Percentiles rank a stretch among this genome's conserved stretches.
Conservation (phyloP, 2,329 filamentous ascomycete genomes). For the Phoma sp. region DNA sequence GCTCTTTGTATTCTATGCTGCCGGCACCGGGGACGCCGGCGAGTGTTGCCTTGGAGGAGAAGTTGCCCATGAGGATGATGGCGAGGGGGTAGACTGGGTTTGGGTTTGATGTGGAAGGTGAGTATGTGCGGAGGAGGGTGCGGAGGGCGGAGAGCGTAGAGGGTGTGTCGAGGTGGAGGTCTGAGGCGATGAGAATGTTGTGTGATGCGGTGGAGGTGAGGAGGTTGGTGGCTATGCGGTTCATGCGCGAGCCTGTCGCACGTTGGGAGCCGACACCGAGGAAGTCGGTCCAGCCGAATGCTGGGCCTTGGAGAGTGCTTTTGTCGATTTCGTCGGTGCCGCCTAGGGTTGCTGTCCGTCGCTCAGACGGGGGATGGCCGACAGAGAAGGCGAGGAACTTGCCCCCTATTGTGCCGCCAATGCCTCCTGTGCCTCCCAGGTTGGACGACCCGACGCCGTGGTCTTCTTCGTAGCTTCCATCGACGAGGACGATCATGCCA, state of each 20-base stretch:
- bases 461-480: constrained; percentile 96
- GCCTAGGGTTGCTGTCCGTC: constrained; percentile 79
- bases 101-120: constrained; percentile 60
- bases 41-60: constrained; percentile 67
- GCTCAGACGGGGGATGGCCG: constrained; percentile 89
- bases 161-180: constrained; percentile 85
- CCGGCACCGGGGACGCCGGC: constrained; percentile 73
- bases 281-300: constrained; percentile 97
- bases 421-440: constrained; percentile 78
- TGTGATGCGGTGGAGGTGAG: constrained; percentile 54
- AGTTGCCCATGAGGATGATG: constrained; percentile 88
- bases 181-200: constrained; percentile 78
- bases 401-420: constrained; percentile 91
- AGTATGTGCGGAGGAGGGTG: constrained; percentile 79
- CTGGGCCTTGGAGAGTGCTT: constrained; percentile 47
- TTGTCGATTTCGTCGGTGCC: constrained; percentile 60
- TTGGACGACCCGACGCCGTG: constrained; percentile 69
- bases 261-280: constrained; percentile 89
- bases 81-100: constrained; percentile 72
- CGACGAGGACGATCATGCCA: constrained; percentile 94
- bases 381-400: constrained; percentile 90
- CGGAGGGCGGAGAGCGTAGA: constrained; percentile 81
- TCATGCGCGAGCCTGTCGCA: constrained; percentile 82
- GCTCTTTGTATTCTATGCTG: constrained; percentile 96
- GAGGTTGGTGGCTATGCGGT: constrained; percentile 75